These are phyloP conservation scores for Rhizophagus clarus DNA, from an alignment of 192 early-diverging fungal genomes.

Conservation along the genomic window DNA sequence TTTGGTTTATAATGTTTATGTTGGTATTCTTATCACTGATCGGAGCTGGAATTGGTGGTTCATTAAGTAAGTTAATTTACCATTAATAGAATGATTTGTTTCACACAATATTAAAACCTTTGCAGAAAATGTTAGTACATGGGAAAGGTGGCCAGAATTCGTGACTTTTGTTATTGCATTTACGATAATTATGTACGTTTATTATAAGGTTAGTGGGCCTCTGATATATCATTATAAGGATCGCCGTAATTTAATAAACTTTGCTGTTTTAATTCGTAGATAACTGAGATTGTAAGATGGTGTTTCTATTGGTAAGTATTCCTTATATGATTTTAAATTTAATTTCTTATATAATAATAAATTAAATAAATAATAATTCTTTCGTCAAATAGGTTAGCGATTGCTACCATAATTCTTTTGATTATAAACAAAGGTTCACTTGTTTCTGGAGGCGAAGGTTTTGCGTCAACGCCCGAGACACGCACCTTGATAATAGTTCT, in stretches of 20 bases:
- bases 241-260: too few species aligned
- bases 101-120: neutral
- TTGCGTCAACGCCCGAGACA: neutral
- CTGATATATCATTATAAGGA: neutral
- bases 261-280: neutral
- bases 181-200: constrained; percentile 12
- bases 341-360: neutral
- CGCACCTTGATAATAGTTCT: constrained; percentile 38
- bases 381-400: constrained; percentile 36
- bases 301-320: constrained; percentile 44
- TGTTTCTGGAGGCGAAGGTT: constrained; percentile 14
- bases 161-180: neutral
- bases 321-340: neutral
- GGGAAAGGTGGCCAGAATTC: constrained; percentile 25
- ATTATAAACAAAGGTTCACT: constrained; percentile 35
- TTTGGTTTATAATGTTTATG: constrained; percentile 27
- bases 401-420: constrained; percentile 42
- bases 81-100: neutral
- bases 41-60: constrained; percentile 15
- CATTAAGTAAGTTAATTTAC: neutral
- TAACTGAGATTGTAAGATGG: constrained; percentile 38
- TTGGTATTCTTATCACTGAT: constrained; percentile 17
- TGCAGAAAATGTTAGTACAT: constrained; percentile 3
- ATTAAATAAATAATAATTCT: neutral
- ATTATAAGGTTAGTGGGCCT: constrained; percentile 13